Evolutionary conservation across 208 protist species (phyloP).

Genomic region (Trypanosoma rangeli): DNA sequence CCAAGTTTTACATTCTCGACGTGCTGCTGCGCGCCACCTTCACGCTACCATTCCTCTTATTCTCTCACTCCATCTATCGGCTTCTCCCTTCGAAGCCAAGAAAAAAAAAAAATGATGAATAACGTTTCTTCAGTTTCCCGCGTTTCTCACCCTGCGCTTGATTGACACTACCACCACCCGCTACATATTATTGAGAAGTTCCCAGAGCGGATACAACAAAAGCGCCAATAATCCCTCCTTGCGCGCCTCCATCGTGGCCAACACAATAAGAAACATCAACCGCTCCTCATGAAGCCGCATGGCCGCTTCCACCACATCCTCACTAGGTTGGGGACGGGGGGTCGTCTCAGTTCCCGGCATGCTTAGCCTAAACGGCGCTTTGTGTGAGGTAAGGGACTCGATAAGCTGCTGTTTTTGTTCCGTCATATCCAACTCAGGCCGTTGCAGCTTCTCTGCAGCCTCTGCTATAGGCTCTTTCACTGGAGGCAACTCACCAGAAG

Average conservation of each 20-base stretch:
- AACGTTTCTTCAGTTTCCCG: too few species aligned
- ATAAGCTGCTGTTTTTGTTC: slow-evolving; percentile 23
- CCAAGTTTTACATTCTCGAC: too few species aligned
- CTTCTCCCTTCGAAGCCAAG: neutral
- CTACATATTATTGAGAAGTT: slow-evolving; percentile 50
- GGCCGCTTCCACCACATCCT: slow-evolving; percentile 37
- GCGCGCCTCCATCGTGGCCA: slow-evolving; percentile 74
- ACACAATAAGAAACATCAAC: slow-evolving; percentile 64
- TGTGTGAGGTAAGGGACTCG: slow-evolving; percentile 12
- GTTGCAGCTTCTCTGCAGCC: neutral
- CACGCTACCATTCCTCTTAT: neutral
- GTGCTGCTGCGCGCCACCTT: too few species aligned
- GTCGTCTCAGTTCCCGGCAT: slow-evolving; percentile 5
- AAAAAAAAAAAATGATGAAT: slow-evolving; percentile 5
- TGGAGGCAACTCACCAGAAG: neutral
- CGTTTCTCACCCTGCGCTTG: too few species aligned
- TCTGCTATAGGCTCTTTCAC: neutral
- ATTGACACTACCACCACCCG: neutral
- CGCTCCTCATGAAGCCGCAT: slow-evolving; percentile 68
- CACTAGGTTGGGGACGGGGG: slow-evolving; percentile 15
- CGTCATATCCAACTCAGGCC: neutral
- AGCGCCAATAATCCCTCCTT: slow-evolving; percentile 76
- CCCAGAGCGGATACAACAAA: slow-evolving; percentile 58
- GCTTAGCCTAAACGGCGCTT: slow-evolving; percentile 21
- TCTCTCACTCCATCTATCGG: neutral